Percentiles rank a stretch among this genome's conserved stretches.
Evolutionary conservation across 345 rosid species (phyloP).

Genomic region (Limnanthes douglasii): DNA sequence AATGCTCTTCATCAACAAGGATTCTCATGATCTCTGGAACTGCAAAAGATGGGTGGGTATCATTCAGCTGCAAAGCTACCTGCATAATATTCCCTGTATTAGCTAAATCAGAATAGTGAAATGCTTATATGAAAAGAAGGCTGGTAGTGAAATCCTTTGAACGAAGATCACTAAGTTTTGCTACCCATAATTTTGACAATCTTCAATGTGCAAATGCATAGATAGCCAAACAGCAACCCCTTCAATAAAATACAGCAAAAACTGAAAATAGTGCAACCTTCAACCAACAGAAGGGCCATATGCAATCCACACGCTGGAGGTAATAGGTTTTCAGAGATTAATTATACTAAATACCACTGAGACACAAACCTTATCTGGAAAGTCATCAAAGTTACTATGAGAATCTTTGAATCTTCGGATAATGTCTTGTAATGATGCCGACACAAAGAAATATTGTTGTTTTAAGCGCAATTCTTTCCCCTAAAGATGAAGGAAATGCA

Average conservation of each 20-base stretch:
- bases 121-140: not conserved
- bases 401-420: constrained; percentile 31
- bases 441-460: constrained; percentile 34
- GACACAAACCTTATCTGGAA: constrained; percentile 22
- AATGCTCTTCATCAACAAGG: constrained; percentile 29
- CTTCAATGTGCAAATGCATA: not conserved
- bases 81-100: constrained; percentile 7
- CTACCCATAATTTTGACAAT: not conserved
- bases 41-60: constrained; percentile 35
- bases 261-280: not conserved
- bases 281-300: not conserved
- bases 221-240: not conserved
- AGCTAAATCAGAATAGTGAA: not conserved
- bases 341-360: not conserved
- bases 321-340: too few relatives aligned
- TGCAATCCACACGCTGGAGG: not conserved
- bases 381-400: constrained; percentile 22
- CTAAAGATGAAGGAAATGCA: constrained; percentile 12
- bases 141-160: not conserved
- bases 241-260: not conserved
- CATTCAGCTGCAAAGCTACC: constrained; percentile 37
- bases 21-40: constrained; percentile 31
- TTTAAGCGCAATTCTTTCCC: constrained; percentile 37
- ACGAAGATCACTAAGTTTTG: constrained; percentile 2
- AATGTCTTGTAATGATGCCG: constrained; percentile 34